These are phyloP conservation scores for Coniferiporia weirii DNA, from an alignment of 1,284 basidiomycete species.

Conservation along the genomic window DNA sequence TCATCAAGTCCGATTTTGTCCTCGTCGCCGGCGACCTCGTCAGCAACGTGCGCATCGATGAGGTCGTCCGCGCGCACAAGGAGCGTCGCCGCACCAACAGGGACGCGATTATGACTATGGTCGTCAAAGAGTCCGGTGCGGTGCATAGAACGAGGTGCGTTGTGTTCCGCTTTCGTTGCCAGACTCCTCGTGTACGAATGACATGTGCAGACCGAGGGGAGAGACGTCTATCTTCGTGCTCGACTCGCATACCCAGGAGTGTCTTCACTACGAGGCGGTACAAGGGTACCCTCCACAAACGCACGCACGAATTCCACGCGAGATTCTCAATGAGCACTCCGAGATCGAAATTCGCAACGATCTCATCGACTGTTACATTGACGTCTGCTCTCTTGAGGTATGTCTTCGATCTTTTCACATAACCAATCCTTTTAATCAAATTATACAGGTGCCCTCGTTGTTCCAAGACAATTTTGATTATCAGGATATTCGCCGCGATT, in stretches of 20 bases:
- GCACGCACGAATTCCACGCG: slow-evolving; percentile 59
- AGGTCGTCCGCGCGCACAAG: slow-evolving; percentile 86
- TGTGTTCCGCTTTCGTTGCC: not conserved
- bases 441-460: slow-evolving; percentile 79
- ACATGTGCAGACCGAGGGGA: slow-evolving; percentile 48
- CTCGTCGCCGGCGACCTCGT: slow-evolving; percentile 93
- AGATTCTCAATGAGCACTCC: slow-evolving; percentile 59
- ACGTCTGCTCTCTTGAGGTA: slow-evolving; percentile 90
- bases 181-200: slow-evolving; percentile 19
- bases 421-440: slow-evolving; percentile 1
- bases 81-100: slow-evolving; percentile 83
- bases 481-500: slow-evolving; percentile 85
- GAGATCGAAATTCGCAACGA: slow-evolving; percentile 84
- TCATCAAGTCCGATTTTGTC: slow-evolving; percentile 91
- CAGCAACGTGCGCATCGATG: slow-evolving; percentile 87
- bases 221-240: slow-evolving; percentile 73
- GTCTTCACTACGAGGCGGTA: slow-evolving; percentile 73
- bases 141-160: slow-evolving; percentile 69
- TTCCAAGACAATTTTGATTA: slow-evolving; percentile 99
- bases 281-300: slow-evolving; percentile 59
- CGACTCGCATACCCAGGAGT: slow-evolving; percentile 70
- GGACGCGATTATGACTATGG: slow-evolving; percentile 95
- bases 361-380: slow-evolving; percentile 84
- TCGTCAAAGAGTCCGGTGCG: slow-evolving; percentile 75
- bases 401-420: slow-evolving; percentile 18